Evolutionary conservation across 2,329 filamentous ascomycete genomes (phyloP).

Genomic region (Lecanoromycetidae sp.): DNA sequence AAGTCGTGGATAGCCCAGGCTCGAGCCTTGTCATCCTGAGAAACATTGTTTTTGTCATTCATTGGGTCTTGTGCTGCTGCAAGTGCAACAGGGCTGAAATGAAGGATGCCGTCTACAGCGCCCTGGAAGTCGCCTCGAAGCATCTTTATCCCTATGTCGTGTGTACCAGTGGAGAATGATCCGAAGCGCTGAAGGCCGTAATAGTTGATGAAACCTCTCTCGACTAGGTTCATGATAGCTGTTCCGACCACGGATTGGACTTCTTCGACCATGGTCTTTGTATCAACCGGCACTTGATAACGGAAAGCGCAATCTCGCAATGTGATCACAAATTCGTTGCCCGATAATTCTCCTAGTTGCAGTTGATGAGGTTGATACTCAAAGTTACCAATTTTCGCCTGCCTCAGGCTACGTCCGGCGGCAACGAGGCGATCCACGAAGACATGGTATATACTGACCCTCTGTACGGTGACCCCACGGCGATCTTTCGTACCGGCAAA

Average conservation of each 20-base stretch:
- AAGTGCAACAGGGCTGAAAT: constrained; percentile 55
- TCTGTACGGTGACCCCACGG: constrained; percentile 72
- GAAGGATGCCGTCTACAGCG: constrained; percentile 65
- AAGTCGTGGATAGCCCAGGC: constrained; percentile 69
- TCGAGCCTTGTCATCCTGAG: constrained; percentile 64
- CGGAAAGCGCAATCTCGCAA: constrained; percentile 70
- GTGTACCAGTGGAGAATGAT: constrained; percentile 73
- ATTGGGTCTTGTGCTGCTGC: constrained; percentile 39
- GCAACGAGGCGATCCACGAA: constrained; percentile 51
- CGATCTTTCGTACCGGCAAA: constrained; percentile 90
- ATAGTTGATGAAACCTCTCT: constrained; percentile 89
- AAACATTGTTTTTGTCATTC: constrained; percentile 38
- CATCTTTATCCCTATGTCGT: constrained; percentile 72
- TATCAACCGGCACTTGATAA: constrained; percentile 25
- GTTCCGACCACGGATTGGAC: constrained; percentile 40
- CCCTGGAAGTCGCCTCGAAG: constrained; percentile 68
- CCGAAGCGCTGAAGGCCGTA: constrained; percentile 96
- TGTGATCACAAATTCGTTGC: constrained; percentile 89
- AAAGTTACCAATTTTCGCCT: constrained; percentile 64
- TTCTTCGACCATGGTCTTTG: constrained; percentile 27
- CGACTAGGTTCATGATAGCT: constrained; percentile 54
- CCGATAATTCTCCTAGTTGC: constrained; percentile 68
- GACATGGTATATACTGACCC: constrained; percentile 56
- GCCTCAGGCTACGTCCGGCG: constrained; percentile 49
- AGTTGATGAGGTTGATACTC: constrained; percentile 60